Evolutionary conservation across 257 asterid species (phyloP).

Genomic region (Fraxinus quadrangulata): DNA sequence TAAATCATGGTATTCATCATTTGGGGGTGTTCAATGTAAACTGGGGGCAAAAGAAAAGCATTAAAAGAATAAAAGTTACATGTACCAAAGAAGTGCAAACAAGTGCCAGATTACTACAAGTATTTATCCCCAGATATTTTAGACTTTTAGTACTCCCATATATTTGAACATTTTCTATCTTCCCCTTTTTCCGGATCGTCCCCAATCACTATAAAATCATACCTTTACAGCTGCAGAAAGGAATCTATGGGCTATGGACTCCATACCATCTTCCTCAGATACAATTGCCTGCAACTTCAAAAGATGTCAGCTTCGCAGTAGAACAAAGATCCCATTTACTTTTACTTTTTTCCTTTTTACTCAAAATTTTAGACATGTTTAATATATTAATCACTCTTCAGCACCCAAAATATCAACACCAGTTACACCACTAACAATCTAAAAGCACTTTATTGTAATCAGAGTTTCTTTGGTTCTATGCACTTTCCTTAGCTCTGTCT

Average conservation of each 20-base stretch:
- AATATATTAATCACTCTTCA: too few species aligned
- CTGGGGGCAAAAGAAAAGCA: not conserved
- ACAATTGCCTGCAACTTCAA: conserved; percentile 72
- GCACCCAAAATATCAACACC: not conserved
- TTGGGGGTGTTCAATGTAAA: not conserved
- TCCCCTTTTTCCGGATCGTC: too few species aligned
- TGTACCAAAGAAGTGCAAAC: not conserved
- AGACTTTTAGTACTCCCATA: not conserved
- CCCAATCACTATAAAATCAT: conserved; percentile 7
- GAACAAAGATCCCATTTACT: conserved; percentile 7
- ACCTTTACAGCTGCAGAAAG: conserved; percentile 98
- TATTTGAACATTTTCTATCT: too few species aligned
- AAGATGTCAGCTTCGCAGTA: conserved; percentile 8
- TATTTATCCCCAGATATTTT: not conserved
- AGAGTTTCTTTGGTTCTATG: not conserved
- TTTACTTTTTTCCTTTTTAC: not conserved
- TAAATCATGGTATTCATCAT: not conserved
- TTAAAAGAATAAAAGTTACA: not conserved
- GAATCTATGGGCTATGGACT: conserved; percentile 91
- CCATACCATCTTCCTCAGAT: conserved; percentile 94
- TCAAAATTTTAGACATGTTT: too few species aligned
- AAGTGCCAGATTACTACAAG: not conserved
- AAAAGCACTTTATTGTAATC: not conserved
- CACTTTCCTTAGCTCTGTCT: not conserved
- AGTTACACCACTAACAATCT: not conserved